Percentiles rank a stretch among this genome's conserved stretches.
Evolutionary conservation across 164 flowering plant genomes (phyloP).

Genomic region (Stephania japonica): DNA sequence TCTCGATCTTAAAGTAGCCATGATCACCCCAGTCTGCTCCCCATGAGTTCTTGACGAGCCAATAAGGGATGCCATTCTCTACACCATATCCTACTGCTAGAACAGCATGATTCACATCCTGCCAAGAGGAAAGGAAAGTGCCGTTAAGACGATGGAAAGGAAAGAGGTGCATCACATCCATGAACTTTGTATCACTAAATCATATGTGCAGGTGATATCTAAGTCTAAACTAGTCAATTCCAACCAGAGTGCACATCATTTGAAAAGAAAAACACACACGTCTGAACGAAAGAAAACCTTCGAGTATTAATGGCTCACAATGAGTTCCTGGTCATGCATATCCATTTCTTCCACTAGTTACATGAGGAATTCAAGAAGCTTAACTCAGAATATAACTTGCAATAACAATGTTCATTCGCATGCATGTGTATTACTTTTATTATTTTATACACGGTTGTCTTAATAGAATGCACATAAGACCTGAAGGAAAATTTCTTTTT

Average conservation of each 20-base stretch:
- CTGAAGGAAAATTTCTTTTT: background rate
- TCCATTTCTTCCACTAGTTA: background rate
- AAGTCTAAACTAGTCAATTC: too few species aligned
- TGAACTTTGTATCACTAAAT: background rate
- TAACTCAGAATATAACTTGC: background rate
- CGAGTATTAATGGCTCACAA: background rate
- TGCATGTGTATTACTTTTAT: too few species aligned
- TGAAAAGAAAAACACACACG: too few species aligned
- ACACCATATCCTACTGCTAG: constrained; percentile 94
- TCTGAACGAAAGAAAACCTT: background rate
- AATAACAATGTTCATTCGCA: too few species aligned
- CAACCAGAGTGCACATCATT: too few species aligned
- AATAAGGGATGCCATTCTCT: constrained; percentile 74
- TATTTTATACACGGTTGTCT: too few species aligned
- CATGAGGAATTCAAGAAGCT: background rate
- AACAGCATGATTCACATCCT: constrained; percentile 99
- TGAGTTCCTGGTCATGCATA: background rate
- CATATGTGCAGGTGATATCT: background rate
- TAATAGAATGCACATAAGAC: background rate
- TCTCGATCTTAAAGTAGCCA: constrained; percentile 96
- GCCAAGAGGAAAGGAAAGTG: constrained; percentile 14
- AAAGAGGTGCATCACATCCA: background rate
- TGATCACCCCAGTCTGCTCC: constrained; percentile 78
- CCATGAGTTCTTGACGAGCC: constrained; percentile 99
- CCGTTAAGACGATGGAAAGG: too few species aligned